These are phyloP conservation scores for Xylaria sp. DNA, from an alignment of 2,329 filamentous ascomycete species.

Conservation along the genomic window DNA sequence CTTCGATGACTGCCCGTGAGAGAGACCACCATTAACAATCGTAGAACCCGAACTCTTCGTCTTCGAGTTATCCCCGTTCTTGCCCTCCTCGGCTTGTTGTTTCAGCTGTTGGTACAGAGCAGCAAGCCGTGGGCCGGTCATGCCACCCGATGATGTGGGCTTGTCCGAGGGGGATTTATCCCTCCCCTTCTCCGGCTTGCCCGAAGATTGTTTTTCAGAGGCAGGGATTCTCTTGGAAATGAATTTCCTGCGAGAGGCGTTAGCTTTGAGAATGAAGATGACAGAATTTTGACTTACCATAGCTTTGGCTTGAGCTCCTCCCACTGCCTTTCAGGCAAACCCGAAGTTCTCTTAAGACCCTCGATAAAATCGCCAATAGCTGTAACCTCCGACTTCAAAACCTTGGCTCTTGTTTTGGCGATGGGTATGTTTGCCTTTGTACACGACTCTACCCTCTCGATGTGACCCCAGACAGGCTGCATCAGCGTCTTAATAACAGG, in stretches of 20 bases:
- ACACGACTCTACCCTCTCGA: conserved; percentile 48
- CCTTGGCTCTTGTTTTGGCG: conserved; percentile 49
- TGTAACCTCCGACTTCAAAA: conserved; percentile 49
- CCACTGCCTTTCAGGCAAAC: conserved; percentile 44
- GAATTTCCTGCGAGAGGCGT: conserved; percentile 45
- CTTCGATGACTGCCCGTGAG: conserved; percentile 44
- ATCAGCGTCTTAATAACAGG: conserved; percentile 49
- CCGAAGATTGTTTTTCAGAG: conserved; percentile 45
- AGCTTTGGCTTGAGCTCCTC: conserved; percentile 51
- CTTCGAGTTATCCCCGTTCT: conserved; percentile 42
- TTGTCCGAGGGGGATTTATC: conserved; percentile 43
- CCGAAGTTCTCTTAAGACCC: conserved; percentile 47
- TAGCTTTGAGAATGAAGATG: conserved; percentile 29
- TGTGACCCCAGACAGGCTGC: conserved; percentile 49
- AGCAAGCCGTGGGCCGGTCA: conserved; percentile 49
- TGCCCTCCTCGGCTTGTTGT: conserved; percentile 42
- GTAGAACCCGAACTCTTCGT: conserved; percentile 40
- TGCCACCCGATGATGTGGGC: conserved; percentile 38
- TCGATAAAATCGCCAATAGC: conserved; percentile 51
- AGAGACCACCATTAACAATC: conserved; percentile 42
- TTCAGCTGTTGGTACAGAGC: conserved; percentile 49
- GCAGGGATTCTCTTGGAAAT: conserved; percentile 51
- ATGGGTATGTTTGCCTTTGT: conserved; percentile 50
- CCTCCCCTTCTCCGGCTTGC: conserved; percentile 42
- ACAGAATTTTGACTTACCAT: conserved; percentile 44